Conservation (phyloP, 345 rosid species). For the Combretum micranthum region DNA sequence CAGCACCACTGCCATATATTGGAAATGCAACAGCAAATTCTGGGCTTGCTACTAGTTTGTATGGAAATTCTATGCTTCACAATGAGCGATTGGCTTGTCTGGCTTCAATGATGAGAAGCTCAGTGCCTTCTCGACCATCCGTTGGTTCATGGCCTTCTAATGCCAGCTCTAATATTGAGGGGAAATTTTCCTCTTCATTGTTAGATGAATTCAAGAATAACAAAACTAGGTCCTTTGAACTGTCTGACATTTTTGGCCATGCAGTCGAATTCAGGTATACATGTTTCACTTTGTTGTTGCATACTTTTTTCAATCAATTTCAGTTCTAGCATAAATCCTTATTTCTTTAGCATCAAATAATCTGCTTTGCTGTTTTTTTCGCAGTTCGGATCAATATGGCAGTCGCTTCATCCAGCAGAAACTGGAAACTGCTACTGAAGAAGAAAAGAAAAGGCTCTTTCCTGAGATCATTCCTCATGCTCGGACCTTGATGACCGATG, state of each 20-base stretch:
- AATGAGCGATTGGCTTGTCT: conserved; percentile 44
- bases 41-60: conserved; percentile 41
- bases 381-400: conserved; percentile 93
- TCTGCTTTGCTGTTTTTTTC: conserved; percentile 11
- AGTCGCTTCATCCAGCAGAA: conserved; percentile 99
- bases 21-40: conserved; percentile 42
- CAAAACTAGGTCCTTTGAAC: conserved; percentile 67
- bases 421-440: conserved; percentile 67
- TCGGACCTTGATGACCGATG: conserved; percentile 94
- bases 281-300: conserved; percentile 8
- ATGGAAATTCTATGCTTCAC: conserved; percentile 39
- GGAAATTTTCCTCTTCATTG: conserved; percentile 43
- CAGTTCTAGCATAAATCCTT: conserved; percentile 5
- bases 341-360: background rate
- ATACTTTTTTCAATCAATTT: conserved; percentile 4
- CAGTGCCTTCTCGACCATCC: conserved; percentile 33
- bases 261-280: conserved; percentile 86
- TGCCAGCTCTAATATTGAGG: conserved; percentile 42
- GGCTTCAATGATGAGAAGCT: conserved; percentile 49
- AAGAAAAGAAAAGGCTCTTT: conserved; percentile 73
- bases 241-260: conserved; percentile 61
- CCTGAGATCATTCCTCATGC: conserved; percentile 80
- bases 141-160: conserved; percentile 51
- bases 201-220: conserved; percentile 83
- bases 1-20: conserved; percentile 35